phyloP scores from a whole-genome alignment of 202 grass and related monocot species.

The Musa balbisiana region DNA sequence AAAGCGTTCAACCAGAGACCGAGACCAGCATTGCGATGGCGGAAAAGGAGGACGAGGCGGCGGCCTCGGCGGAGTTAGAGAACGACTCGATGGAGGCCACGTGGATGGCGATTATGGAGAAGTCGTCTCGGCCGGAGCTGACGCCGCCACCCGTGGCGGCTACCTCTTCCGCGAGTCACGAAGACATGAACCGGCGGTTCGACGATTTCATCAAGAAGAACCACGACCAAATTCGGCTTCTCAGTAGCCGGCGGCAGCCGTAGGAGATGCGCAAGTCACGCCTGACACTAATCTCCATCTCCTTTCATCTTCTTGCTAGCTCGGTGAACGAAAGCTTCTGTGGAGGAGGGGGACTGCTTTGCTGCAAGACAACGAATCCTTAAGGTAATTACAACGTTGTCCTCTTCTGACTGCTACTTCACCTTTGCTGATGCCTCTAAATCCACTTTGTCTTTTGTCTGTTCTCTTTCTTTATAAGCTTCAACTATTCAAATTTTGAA shows the following conservation, averaged over 20 bases:
- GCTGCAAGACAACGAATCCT: too few relatives aligned
- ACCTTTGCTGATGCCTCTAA: not conserved
- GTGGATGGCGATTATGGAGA: conserved; percentile 74
- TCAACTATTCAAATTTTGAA: not conserved
- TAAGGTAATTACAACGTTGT: too few relatives aligned
- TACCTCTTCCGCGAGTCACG: conserved; percentile 37
- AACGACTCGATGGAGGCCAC: conserved; percentile 72
- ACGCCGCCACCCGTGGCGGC: conserved; percentile 10
- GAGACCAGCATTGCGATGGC: conserved; percentile 8
- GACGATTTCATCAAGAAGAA: conserved; percentile 16
- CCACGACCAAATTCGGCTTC: conserved; percentile 7
- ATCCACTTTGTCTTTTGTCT: not conserved
- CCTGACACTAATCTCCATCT: not conserved
- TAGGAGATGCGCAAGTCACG: not conserved
- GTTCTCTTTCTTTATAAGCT: not conserved
- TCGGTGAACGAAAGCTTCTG: too few relatives aligned
- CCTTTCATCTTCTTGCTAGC: too few relatives aligned
- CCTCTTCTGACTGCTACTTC: too few relatives aligned
- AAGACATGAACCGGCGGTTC: conserved; percentile 65
- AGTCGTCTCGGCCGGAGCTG: conserved; percentile 21
- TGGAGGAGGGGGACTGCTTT: too few relatives aligned
- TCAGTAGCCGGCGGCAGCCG: not conserved
- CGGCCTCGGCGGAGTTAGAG: not conserved
- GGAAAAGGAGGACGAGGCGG: conserved; percentile 4
- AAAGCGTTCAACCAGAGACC: conserved; percentile 11